Percentiles rank a stretch among this genome's conserved stretches.
These are phyloP conservation scores for Brasilioporus rufonigricans DNA, from an alignment of 768 basidiomycete genomes.

Conservation along the genomic window DNA sequence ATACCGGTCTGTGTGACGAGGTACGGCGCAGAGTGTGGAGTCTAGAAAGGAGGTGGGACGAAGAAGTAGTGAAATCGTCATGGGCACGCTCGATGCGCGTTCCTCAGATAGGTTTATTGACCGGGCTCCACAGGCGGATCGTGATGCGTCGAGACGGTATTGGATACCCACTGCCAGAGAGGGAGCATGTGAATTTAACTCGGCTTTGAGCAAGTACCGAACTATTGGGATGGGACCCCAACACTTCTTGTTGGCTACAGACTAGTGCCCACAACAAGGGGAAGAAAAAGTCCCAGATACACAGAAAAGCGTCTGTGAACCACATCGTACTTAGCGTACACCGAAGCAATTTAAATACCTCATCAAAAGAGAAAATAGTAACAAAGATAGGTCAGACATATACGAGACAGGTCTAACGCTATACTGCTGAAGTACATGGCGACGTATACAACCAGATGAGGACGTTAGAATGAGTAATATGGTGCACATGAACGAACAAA, in stretches of 20 bases:
- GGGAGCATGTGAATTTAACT: background rate
- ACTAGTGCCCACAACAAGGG: background rate
- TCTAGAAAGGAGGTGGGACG: background rate
- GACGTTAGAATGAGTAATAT: slow-evolving; percentile 2
- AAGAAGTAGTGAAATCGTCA: background rate
- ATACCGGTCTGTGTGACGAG: background rate
- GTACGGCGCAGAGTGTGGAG: background rate
- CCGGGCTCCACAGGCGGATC: background rate
- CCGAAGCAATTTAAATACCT: background rate
- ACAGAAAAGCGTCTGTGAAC: background rate
- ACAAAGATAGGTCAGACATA: background rate
- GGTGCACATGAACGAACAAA: slow-evolving; percentile 17
- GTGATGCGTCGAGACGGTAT: background rate
- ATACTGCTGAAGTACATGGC: background rate
- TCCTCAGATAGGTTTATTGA: background rate
- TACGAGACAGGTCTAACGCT: slow-evolving; percentile 2
- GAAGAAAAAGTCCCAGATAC: background rate
- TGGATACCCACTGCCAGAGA: background rate
- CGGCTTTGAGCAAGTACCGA: background rate
- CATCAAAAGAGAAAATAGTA: background rate
- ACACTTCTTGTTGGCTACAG: background rate
- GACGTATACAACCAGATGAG: background rate
- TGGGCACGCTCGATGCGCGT: background rate
- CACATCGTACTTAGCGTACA: background rate
- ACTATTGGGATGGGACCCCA: background rate